Evolutionary conservation across 208 protist species (phyloP).

Genomic region (Trypanosoma congolense): DNA sequence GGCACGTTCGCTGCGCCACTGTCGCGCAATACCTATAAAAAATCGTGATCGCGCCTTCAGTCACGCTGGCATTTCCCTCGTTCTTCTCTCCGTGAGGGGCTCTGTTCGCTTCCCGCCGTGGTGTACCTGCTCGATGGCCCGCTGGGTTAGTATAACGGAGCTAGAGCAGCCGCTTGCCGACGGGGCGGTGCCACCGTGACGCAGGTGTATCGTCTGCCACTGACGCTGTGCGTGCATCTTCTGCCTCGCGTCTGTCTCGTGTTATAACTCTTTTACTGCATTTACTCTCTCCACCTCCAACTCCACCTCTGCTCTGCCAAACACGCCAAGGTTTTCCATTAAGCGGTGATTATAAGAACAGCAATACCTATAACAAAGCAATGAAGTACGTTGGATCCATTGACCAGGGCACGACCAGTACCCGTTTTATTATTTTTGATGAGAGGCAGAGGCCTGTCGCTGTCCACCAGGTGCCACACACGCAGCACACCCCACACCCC

Average conservation of each 20-base stretch:
- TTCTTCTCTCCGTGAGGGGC: too few species aligned
- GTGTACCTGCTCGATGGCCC: slow-evolving; percentile 12
- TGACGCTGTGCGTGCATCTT: not conserved
- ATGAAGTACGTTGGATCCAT: slow-evolving; percentile 85
- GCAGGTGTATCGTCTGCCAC: not conserved
- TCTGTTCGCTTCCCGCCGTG: slow-evolving; percentile 37
- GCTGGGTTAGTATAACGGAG: slow-evolving; percentile 39
- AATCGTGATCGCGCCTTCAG: too few species aligned
- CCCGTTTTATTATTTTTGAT: slow-evolving; percentile 93
- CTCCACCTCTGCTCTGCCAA: not conserved
- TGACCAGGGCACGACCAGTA: slow-evolving; percentile 95
- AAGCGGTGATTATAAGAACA: not conserved
- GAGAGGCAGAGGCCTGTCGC: slow-evolving; percentile 47
- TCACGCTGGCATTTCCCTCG: too few species aligned
- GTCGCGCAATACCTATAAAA: too few species aligned
- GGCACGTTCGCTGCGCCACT: too few species aligned
- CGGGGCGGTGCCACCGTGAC: too few species aligned
- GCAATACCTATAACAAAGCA: not conserved
- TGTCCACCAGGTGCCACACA: slow-evolving; percentile 73
- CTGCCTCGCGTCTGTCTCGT: not conserved
- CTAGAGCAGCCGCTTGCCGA: slow-evolving; percentile 10
- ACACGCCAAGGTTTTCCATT: too few species aligned
- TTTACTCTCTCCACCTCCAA: slow-evolving; percentile 1
- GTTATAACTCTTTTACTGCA: not conserved
- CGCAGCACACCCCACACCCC: slow-evolving; percentile 71